phyloP scores from a whole-genome alignment of 768 basidiomycete genomes.

The Cyclocybe cylindracea region DNA sequence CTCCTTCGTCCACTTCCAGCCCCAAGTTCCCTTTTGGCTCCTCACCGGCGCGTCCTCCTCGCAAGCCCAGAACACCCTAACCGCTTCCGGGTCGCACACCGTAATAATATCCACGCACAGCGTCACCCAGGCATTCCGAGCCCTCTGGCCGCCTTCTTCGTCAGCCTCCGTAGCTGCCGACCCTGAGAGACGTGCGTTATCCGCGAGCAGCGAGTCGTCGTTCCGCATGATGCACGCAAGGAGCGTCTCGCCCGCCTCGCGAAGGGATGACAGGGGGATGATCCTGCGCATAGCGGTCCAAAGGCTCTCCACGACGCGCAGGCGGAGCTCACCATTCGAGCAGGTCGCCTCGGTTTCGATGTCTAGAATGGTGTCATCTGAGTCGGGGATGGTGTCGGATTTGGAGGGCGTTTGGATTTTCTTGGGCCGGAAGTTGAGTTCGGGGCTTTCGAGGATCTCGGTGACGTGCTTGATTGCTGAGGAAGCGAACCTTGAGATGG shows the following conservation, averaged over 20 bases:
- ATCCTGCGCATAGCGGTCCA: slow-evolving; percentile 49
- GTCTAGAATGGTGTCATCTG: slow-evolving; percentile 17
- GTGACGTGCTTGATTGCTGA: slow-evolving; percentile 44
- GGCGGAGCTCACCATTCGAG: slow-evolving; percentile 50
- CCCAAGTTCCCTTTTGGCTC: slow-evolving; percentile 22
- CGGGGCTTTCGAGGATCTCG: slow-evolving; percentile 47
- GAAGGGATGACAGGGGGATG: slow-evolving; percentile 44
- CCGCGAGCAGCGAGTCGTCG: slow-evolving; percentile 43
- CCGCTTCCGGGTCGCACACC: slow-evolving; percentile 45
- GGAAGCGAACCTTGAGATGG: slow-evolving; percentile 37
- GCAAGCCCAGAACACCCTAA: slow-evolving; percentile 57
- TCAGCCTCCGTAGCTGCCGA: neutral
- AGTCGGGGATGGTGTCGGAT: slow-evolving; percentile 8
- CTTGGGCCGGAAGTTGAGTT: slow-evolving; percentile 41
- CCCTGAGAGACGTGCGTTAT: slow-evolving; percentile 13
- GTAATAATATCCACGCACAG: slow-evolving; percentile 58
- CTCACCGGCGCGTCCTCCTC: slow-evolving; percentile 14
- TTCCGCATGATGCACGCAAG: slow-evolving; percentile 49
- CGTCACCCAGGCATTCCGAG: slow-evolving; percentile 57
- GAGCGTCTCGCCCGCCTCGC: slow-evolving; percentile 44
- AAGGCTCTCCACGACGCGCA: slow-evolving; percentile 58
- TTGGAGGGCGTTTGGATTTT: slow-evolving; percentile 6
- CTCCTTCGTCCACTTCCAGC: slow-evolving; percentile 40
- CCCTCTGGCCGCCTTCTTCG: slow-evolving; percentile 31
- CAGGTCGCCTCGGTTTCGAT: slow-evolving; percentile 24